Base-by-base conservation (phyloP, 352 stramenopile species). In the Phytophthora pini region DNA sequence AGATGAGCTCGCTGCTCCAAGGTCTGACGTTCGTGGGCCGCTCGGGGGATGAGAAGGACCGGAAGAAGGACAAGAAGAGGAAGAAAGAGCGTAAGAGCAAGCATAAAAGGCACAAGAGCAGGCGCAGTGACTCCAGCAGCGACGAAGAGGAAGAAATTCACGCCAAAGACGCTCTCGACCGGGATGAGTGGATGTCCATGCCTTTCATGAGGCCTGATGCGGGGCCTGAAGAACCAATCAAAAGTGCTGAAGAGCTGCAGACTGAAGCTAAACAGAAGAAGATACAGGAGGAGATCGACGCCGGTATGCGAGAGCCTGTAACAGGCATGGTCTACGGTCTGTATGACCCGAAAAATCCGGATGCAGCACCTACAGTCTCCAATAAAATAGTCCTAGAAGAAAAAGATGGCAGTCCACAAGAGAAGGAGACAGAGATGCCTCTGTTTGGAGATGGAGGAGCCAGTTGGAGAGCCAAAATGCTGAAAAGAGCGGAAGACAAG, bases 171-270 rank as follows among this genome's bases (percentile, higher is more conserved):
- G 59, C 66, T 31, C 47, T 93, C 6, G 48, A 65, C 26, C 82
- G 84, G 29, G 84, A 95, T 34, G 87, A 93, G 26, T 95, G 87
- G 87, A 95, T 94, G 87, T 56, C 65, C 0, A 94, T 93, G 87
- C 61, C 80, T n/a, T 93, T 93, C 59, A 72, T 83, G 57, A 56
- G 59, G 13, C 57, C 56, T 31, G 44, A 76, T 9, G 41, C 57
- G 11, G 47, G 68, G 1, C 47, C 53, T 24, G 40, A 74, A 10
- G 55, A 68, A n/a, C 49, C 73, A 22, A 49, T 73, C 15, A 88
- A 90, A 64, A 83, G 68, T 0, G 54, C 50, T 0, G 69, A 67
- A 12, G 72, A 94, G 50, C 24, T 82, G 8, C 50, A 65, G 8
- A 66, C 72, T 32, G 73, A 88, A 41, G 74, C 74, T 5, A 81